Evolutionary conservation across 1,284 basidiomycete genomes (phyloP).

Genomic region (Microbotryum lychnidis-dioicae): DNA sequence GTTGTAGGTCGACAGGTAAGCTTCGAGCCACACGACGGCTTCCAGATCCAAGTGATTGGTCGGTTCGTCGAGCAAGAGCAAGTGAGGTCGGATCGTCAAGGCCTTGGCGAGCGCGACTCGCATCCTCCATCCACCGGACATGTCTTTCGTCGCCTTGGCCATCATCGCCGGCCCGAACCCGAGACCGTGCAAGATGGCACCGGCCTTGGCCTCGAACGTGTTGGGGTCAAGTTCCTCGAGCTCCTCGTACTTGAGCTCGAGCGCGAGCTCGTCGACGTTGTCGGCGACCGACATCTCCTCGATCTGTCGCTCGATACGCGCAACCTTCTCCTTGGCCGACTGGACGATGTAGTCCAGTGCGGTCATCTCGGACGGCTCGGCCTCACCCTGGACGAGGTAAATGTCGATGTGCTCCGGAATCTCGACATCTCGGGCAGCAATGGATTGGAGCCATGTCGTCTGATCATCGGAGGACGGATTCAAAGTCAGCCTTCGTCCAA

Average conservation of each 20-base stretch:
- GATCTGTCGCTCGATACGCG: constrained; percentile 87
- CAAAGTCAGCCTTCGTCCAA: neutral
- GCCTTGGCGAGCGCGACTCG: constrained; percentile 93
- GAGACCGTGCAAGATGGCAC: constrained; percentile 90
- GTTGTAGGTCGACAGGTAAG: constrained; percentile 94
- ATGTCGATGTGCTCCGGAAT: constrained; percentile 96
- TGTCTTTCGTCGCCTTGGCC: constrained; percentile 93
- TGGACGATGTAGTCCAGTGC: constrained; percentile 93
- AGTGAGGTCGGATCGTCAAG: constrained; percentile 91
- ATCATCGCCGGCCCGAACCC: constrained; percentile 90
- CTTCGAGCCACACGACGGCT: constrained; percentile 97
- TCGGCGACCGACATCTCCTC: constrained; percentile 89
- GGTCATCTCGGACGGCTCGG: constrained; percentile 91
- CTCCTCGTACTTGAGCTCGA: constrained; percentile 88
- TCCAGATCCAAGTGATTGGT: constrained; percentile 56
- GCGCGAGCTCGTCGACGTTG: constrained; percentile 74
- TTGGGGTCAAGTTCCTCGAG: constrained; percentile 92
- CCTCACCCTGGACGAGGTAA: constrained; percentile 91
- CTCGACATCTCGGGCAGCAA: constrained; percentile 85
- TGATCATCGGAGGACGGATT: constrained; percentile 7
- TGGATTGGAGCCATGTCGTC: constrained; percentile 50
- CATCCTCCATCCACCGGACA: constrained; percentile 99
- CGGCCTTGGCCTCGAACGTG: constrained; percentile 94
- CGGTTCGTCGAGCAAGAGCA: constrained; percentile 78
- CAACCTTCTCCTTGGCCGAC: constrained; percentile 89